A percentile compares a stretch with the other conserved stretches of the same genome.
Evolutionary conservation across 768 basidiomycete genomes (phyloP).

Genomic region (Russula foetens): DNA sequence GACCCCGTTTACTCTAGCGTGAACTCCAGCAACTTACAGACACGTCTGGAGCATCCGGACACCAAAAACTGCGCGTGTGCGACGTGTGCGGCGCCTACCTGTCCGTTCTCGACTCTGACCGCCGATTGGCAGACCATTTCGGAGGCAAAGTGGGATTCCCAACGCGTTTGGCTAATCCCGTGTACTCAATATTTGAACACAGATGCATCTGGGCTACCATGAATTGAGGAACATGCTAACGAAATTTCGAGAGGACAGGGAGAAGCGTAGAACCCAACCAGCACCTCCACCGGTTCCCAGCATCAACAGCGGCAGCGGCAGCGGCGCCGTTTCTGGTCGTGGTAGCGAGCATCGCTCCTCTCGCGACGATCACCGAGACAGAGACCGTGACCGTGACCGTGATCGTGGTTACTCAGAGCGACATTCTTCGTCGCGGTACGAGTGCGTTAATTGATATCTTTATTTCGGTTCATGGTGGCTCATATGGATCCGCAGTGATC

Average conservation of each 20-base stretch:
- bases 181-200: slow-evolving; percentile 2
- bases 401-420: slow-evolving; percentile 62
- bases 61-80: slow-evolving; percentile 99
- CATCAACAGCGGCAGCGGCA: slow-evolving; percentile 17
- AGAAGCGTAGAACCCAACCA: slow-evolving; percentile 60
- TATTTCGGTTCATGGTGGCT: background rate
- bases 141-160: slow-evolving; percentile 77
- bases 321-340: slow-evolving; percentile 30
- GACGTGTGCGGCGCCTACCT: slow-evolving; percentile 99
- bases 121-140: slow-evolving; percentile 98
- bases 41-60: slow-evolving; percentile 97
- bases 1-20: slow-evolving; percentile 38
- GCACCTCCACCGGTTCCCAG: slow-evolving; percentile 28
- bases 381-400: slow-evolving; percentile 63
- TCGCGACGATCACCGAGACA: slow-evolving; percentile 58
- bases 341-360: slow-evolving; percentile 43
- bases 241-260: slow-evolving; percentile 87
- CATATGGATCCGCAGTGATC: slow-evolving; percentile 10
- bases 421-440: slow-evolving; percentile 19
- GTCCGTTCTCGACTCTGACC: slow-evolving; percentile 94
- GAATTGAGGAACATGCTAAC: slow-evolving; percentile 90
- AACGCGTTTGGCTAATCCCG: background rate
- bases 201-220: slow-evolving; percentile 99
- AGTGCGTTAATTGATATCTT: slow-evolving; percentile 3
- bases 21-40: slow-evolving; percentile 95